phyloP scores from a whole-genome alignment of 2,329 filamentous ascomycete species.

The Periconia digitata region DNA sequence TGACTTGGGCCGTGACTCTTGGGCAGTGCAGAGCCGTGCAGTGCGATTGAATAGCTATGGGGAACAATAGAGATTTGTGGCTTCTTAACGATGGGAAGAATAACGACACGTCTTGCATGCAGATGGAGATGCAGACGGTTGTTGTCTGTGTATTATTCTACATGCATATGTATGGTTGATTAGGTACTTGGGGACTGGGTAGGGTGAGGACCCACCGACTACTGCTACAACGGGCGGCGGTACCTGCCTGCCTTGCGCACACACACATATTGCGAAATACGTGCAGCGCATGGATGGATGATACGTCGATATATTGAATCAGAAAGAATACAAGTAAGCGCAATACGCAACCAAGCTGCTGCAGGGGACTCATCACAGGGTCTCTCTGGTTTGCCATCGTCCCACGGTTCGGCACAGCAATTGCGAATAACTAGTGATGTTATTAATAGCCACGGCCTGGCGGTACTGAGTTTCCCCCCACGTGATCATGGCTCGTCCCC shows the following conservation, averaged over 20 bases:
- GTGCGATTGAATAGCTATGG: neutral
- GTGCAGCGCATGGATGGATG: too few relatives aligned
- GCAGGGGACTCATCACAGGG: neutral
- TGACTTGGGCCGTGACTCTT: neutral
- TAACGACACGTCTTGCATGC: neutral
- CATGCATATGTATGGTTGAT: neutral
- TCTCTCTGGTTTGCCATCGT: neutral
- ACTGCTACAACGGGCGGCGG: too few relatives aligned
- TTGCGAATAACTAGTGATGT: too few relatives aligned
- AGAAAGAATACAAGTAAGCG: too few relatives aligned
- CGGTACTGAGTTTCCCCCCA: neutral
- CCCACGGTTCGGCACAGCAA: neutral
- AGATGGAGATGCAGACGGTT: neutral
- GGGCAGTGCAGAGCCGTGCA: too few relatives aligned
- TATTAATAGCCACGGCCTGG: neutral
- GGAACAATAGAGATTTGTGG: neutral
- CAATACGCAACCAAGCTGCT: neutral
- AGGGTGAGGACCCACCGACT: neutral
- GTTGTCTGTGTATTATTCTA: neutral
- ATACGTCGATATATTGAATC: too few relatives aligned
- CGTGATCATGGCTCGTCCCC: neutral
- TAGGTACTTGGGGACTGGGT: too few relatives aligned
- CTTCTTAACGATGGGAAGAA: neutral
- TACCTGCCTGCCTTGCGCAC: too few relatives aligned
- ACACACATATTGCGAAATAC: neutral